Conservation (phyloP, 352 stramenopile genomes). For the Globisporangium spinosum region DNA sequence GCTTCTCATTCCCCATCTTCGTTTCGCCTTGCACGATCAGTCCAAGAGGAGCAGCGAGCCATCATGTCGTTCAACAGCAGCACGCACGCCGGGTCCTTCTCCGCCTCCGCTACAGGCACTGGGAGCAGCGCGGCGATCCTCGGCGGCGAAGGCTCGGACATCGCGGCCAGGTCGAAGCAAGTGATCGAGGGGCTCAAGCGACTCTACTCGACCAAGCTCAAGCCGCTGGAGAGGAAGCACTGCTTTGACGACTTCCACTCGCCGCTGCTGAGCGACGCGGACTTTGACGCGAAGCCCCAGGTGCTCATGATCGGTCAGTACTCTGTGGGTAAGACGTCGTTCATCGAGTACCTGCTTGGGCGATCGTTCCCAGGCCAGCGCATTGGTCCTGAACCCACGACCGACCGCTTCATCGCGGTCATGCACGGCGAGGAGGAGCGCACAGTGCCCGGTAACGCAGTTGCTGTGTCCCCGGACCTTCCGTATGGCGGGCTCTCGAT, state of each 20-base stretch:
- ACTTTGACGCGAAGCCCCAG: conserved; percentile 97
- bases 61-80: conserved; percentile 12
- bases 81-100: background rate
- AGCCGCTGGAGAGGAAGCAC: conserved; percentile 90
- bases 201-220: conserved; percentile 72
- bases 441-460: conserved; percentile 96
- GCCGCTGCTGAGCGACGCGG: conserved; percentile 89
- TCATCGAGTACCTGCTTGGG: conserved; percentile 96
- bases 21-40: background rate
- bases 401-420: conserved; percentile 96
- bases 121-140: conserved; percentile 30
- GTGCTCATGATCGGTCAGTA: conserved; percentile 98
- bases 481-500: conserved; percentile 92
- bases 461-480: conserved; percentile 93
- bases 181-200: conserved; percentile 82
- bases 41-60: background rate
- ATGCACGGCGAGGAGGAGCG: conserved; percentile 97
- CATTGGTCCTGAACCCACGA: conserved; percentile 97
- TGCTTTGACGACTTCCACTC: conserved; percentile 92
- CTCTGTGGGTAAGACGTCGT: conserved; percentile 98
- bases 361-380: conserved; percentile 95
- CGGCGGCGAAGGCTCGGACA: conserved; percentile 54
- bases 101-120: background rate
- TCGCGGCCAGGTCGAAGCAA: conserved; percentile 57
- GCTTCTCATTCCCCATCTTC: background rate